Conservation (phyloP, 345 rosid genomes). For the Dipteronia sinensis region DNA sequence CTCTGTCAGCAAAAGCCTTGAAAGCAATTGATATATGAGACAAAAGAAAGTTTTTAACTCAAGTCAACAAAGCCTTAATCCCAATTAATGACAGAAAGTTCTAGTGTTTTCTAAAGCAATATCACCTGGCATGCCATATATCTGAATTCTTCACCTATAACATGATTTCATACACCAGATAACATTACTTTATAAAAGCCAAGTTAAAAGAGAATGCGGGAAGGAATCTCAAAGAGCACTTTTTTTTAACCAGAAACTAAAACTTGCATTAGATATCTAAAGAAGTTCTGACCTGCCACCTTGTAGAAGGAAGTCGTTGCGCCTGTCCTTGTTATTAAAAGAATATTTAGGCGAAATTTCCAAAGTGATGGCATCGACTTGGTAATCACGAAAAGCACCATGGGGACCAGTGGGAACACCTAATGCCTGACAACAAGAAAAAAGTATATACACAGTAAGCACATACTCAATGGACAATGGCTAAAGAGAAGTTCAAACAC, state of each 20-base stretch:
- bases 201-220: not conserved
- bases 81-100: not conserved
- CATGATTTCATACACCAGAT: not conserved
- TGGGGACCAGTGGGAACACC: slow-evolving; percentile 96
- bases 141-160: not conserved
- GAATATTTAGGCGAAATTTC: slow-evolving; percentile 68
- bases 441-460: slow-evolving; percentile 14
- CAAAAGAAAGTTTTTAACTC: slow-evolving; percentile 2
- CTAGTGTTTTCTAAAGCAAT: not conserved
- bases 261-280: not conserved
- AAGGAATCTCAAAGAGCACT: slow-evolving; percentile 28
- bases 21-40: not conserved
- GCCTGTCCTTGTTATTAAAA: slow-evolving; percentile 46
- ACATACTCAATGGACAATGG: not conserved
- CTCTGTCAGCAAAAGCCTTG: not conserved
- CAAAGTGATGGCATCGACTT: slow-evolving; percentile 92
- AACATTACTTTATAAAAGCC: not conserved
- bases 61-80: not conserved
- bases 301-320: slow-evolving; percentile 65
- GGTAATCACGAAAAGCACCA: slow-evolving; percentile 96
- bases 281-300: slow-evolving; percentile 64
- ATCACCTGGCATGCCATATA: not conserved
- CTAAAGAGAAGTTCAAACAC: not conserved
- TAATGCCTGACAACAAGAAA: slow-evolving; percentile 60
- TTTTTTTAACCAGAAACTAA: not conserved